These are phyloP conservation scores for Aspergillus uvarum DNA, from an alignment of 2,329 filamentous ascomycete species.

Conservation along the genomic window DNA sequence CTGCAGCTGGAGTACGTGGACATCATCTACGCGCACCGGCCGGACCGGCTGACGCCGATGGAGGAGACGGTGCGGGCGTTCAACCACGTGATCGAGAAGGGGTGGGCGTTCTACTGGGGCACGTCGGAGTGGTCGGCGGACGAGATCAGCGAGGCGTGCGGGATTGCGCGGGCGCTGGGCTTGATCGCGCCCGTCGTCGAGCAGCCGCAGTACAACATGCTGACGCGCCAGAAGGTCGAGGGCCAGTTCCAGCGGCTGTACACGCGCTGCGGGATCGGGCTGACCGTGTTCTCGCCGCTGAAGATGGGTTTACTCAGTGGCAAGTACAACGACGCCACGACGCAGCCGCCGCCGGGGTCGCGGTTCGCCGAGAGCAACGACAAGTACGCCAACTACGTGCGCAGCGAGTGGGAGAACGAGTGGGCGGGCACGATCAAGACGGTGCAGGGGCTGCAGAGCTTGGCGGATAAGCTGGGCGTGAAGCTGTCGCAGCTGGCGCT, in stretches of 20 bases:
- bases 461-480: conserved; percentile 48
- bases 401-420: conserved; percentile 47
- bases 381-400: conserved; percentile 53
- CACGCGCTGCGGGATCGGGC: conserved; percentile 58
- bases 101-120: conserved; percentile 71
- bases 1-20: conserved; percentile 68
- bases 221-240: conserved; percentile 62
- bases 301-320: conserved; percentile 63
- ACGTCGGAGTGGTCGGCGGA: conserved; percentile 68
- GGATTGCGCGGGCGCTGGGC: conserved; percentile 59
- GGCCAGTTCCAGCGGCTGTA: conserved; percentile 62
- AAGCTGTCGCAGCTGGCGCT: conserved; percentile 57
- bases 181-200: conserved; percentile 56
- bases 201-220: conserved; percentile 67
- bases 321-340: conserved; percentile 66
- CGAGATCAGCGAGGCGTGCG: conserved; percentile 65
- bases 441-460: conserved; percentile 50
- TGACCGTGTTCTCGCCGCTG: conserved; percentile 65
- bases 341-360: conserved; percentile 52
- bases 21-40: conserved; percentile 69
- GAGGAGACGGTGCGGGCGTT: conserved; percentile 71
- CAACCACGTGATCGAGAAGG: conserved; percentile 67
- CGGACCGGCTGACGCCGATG: conserved; percentile 67
- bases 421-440: conserved; percentile 52
- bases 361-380: conserved; percentile 58